A percentile compares a stretch with the other conserved stretches of the same genome.
Conservation (phyloP, 2,329 filamentous ascomycete species). For the Diaporthe nobilis region DNA sequence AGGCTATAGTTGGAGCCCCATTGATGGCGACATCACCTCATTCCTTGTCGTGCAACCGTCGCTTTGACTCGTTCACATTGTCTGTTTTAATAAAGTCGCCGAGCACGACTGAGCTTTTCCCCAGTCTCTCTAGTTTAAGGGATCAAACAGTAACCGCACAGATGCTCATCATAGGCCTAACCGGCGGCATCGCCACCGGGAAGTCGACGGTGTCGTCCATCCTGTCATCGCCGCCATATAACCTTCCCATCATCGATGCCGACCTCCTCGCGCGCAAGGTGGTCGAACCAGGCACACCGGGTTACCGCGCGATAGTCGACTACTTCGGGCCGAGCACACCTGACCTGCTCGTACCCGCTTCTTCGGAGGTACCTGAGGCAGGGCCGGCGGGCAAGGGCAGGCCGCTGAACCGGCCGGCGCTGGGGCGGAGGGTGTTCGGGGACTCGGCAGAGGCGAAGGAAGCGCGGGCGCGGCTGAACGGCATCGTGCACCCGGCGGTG, state of each 20-base stretch:
- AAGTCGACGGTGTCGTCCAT: conserved; percentile 95
- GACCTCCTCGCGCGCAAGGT: conserved; percentile 93
- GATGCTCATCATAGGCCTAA: conserved; percentile 98
- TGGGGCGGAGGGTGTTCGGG: conserved; percentile 91
- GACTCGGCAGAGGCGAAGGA: conserved; percentile 76
- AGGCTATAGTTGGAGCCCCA: neutral
- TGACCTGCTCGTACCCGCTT: conserved; percentile 80
- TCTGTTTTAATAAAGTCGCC: neutral
- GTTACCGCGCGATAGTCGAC: conserved; percentile 84
- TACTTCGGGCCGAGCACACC: conserved; percentile 88
- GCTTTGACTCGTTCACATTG: neutral
- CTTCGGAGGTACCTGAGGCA: conserved; percentile 64
- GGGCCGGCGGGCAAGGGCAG: conserved; percentile 74
- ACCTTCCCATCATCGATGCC: conserved; percentile 92
- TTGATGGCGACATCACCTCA: conserved; percentile 18
- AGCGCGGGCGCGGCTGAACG: conserved; percentile 85
- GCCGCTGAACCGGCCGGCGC: conserved; percentile 86
- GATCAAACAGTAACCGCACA: conserved; percentile 34
- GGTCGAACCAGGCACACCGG: conserved; percentile 90
- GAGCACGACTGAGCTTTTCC: neutral
- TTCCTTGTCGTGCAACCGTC: neutral
- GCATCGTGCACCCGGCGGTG: conserved; percentile 94
- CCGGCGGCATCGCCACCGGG: conserved; percentile 96
- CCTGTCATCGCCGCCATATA: conserved; percentile 84
- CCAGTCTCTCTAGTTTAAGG: neutral